Base-by-base conservation (phyloP, 257 asterid genomes). In the Hygrophila difformis region DNA sequence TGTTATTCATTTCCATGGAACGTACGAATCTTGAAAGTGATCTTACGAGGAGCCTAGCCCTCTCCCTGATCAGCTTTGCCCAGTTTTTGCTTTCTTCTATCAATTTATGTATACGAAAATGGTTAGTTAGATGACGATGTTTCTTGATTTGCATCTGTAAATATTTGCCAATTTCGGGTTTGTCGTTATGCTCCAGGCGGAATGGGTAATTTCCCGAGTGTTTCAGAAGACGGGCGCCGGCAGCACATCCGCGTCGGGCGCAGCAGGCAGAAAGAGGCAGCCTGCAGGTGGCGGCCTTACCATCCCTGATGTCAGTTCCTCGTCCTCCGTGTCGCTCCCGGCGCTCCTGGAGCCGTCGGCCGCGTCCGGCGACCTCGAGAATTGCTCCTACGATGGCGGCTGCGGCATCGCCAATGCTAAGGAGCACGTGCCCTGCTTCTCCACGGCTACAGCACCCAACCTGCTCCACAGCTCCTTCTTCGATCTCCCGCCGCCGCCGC, bases 391-490 rank as follows among this genome's bases (percentile, higher is more conserved):
- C 43, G 82, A 74, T 60, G 73, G 59, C 42, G 52, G 48, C 49
- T 8, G 16, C 6, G 49, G 51, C 59, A 13, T 49, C 65, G 15
- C 60, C 3, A 13, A 52, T 67, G 15, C 58, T 2, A 70, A 70
- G 47, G 94, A 85, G 96, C 98, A 89, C 96, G 98, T 89, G 96
- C 70, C 98, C 98, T 89, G 98, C 82, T 89, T 89, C 98, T 89
- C 98, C 97, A 84, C 74, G 47, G 17, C 72, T 26, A 39, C 71
- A 24, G 33, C 62, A 4, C 49, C 58, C 16, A 28, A 61, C 53
- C 71, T 65, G 74, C 67, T 63, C 70, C 69, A 63, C 16, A 59
- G 24, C 60, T 13, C 80, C 14, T 54, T 72, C 37, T 61, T 72
- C 42, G 75, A 75, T 6, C 61, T 70, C 5, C 66, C 68, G 12